Conservation (phyloP, 495 filamentous ascomycete species). For the Aspergillus heteromorphus region DNA sequence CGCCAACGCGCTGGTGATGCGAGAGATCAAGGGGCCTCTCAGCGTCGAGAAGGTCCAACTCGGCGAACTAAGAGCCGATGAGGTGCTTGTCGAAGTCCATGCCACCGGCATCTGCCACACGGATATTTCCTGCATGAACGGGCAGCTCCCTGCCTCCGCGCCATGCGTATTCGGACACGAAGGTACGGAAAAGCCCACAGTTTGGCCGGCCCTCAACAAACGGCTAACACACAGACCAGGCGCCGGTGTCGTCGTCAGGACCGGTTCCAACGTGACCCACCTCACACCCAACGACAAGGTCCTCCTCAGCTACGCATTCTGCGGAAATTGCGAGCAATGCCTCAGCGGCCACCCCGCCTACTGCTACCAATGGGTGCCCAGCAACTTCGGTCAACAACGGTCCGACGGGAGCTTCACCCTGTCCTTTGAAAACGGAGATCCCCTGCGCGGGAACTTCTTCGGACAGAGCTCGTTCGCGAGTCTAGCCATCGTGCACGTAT, state of each 20-base stretch:
- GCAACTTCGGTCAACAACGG: constrained; percentile 31
- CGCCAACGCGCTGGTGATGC: not conserved
- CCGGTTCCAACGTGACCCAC: constrained; percentile 32
- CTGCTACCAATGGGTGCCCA: constrained; percentile 23
- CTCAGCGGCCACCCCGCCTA: constrained; percentile 10
- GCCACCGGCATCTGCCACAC: constrained; percentile 40
- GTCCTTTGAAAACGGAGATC: not conserved
- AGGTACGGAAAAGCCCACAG: constrained; percentile 7
- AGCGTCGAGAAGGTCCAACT: constrained; percentile 4
- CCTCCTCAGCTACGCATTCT: constrained; percentile 36
- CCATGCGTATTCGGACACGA: constrained; percentile 22
- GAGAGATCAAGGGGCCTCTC: not conserved
- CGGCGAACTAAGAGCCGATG: constrained; percentile 13
- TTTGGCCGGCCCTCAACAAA: not conserved
- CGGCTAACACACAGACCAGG: constrained; percentile 13
- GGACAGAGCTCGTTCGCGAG: constrained; percentile 29
- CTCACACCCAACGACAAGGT: constrained; percentile 40
- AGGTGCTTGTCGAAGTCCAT: constrained; percentile 33
- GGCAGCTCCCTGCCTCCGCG: constrained; percentile 9
- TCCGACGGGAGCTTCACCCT: constrained; percentile 3
- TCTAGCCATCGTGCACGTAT: constrained; percentile 18
- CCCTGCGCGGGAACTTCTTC: constrained; percentile 27
- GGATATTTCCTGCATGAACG: constrained; percentile 23
- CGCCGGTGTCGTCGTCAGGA: constrained; percentile 35
- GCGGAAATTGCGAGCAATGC: constrained; percentile 25